These are phyloP conservation scores for Ganoderma resinaceum DNA, from an alignment of 1,284 basidiomycete genomes.

Conservation along the genomic window DNA sequence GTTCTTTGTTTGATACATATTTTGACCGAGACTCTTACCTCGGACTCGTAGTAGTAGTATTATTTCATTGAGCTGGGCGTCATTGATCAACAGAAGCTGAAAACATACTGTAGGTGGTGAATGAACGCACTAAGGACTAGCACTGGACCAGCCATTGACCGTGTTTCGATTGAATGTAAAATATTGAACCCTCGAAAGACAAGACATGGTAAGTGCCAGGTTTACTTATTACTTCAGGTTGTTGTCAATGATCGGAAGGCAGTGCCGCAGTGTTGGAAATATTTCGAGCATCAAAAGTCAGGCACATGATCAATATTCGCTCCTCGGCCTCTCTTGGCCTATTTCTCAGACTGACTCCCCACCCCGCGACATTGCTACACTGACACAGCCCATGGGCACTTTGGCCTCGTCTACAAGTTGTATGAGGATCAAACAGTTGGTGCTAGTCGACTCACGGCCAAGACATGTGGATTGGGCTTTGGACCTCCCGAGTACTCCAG, in stretches of 20 bases:
- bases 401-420: background rate
- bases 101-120: background rate
- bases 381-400: background rate
- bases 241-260: background rate
- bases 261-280: background rate
- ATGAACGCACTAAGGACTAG: no score
- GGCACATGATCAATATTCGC: background rate
- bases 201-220: background rate
- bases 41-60: no score
- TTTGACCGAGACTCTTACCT: no score
- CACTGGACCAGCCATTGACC: no score
- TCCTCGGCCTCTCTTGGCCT: background rate
- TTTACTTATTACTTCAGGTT: background rate
- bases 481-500: background rate
- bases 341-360: background rate
- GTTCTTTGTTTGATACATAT: no score
- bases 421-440: background rate
- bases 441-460: background rate
- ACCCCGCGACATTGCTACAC: background rate
- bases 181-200: background rate
- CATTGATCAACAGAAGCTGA: background rate
- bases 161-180: no score
- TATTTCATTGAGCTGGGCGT: background rate
- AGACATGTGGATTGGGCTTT: background rate
- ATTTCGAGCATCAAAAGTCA: background rate